These are phyloP conservation scores for Boletus reticuloceps DNA, from an alignment of 768 basidiomycete species.

Conservation along the genomic window DNA sequence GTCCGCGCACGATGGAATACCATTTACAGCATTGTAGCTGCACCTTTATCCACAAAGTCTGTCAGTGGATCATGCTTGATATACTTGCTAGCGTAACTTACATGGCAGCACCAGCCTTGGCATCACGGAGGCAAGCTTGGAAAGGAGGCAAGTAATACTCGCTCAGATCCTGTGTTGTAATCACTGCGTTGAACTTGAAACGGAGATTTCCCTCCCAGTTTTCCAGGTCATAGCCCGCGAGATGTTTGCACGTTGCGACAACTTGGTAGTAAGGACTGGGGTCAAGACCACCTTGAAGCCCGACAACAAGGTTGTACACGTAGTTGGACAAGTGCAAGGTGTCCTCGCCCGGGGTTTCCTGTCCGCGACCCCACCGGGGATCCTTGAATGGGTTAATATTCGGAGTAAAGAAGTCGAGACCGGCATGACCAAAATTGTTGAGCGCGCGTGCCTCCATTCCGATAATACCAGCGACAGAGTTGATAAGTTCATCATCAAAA, in stretches of 20 bases:
- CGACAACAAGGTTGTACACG: conserved; percentile 50
- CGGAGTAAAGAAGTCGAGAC: conserved; percentile 56
- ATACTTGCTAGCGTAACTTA: not conserved
- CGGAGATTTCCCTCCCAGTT: conserved; percentile 52
- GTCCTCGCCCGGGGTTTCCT: conserved; percentile 63
- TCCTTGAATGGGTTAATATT: conserved; percentile 55
- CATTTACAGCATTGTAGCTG: conserved; percentile 62
- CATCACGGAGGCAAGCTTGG: conserved; percentile 60
- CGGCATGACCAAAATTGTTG: conserved; percentile 52
- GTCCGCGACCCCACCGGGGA: conserved; percentile 61
- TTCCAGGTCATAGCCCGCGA: conserved; percentile 57
- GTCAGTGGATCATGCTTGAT: not conserved
- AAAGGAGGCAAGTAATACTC: conserved; percentile 57
- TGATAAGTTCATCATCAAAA: conserved; percentile 53
- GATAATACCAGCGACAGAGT: conserved; percentile 46
- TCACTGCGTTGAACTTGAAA: conserved; percentile 50
- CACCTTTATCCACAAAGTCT: conserved; percentile 26
- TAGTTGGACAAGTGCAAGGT: conserved; percentile 53
- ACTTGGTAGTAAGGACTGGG: conserved; percentile 50
- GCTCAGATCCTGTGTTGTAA: conserved; percentile 52
- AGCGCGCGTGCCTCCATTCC: conserved; percentile 59
- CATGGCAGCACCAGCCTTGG: conserved; percentile 59
- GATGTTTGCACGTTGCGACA: conserved; percentile 60
- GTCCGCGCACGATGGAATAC: conserved; percentile 54
- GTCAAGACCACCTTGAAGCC: conserved; percentile 57